phyloP scores from a whole-genome alignment of 176 grass and related monocot genomes.

The Avena insularis region DNA sequence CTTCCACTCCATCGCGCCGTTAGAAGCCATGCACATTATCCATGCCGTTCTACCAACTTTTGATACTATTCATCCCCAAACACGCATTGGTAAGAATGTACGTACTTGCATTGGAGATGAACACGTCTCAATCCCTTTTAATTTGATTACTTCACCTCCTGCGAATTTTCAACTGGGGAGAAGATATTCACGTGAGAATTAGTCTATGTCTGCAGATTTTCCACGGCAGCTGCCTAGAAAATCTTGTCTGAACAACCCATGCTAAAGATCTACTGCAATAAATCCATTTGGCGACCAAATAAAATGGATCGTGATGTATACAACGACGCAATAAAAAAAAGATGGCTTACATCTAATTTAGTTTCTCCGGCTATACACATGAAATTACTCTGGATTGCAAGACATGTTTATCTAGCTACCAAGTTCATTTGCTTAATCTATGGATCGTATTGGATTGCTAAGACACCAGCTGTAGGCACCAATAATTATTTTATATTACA shows the following conservation, averaged over 20 bases:
- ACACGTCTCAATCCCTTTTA: background rate
- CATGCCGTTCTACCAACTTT: background rate
- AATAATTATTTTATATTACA: no score
- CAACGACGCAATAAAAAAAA: background rate
- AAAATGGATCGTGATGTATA: background rate
- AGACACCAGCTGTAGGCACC: no score
- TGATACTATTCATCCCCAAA: background rate
- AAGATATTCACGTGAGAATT: background rate
- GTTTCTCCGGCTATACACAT: background rate
- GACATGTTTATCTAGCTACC: background rate
- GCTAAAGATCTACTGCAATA: background rate
- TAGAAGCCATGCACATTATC: background rate
- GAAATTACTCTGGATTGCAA: background rate
- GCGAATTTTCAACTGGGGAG: background rate
- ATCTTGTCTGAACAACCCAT: background rate
- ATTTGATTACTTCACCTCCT: background rate
- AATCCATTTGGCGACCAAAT: background rate
- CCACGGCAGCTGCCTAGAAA: background rate
- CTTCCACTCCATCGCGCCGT: background rate
- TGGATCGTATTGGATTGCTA: no score
- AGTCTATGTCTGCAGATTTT: background rate
- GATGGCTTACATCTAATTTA: no score
- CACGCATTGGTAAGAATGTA: background rate
- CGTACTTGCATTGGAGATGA: no score
- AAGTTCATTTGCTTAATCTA: background rate